Evolutionary conservation across 2,329 filamentous ascomycete genomes (phyloP).

Genomic region (Chaetomiaceae sp.): DNA sequence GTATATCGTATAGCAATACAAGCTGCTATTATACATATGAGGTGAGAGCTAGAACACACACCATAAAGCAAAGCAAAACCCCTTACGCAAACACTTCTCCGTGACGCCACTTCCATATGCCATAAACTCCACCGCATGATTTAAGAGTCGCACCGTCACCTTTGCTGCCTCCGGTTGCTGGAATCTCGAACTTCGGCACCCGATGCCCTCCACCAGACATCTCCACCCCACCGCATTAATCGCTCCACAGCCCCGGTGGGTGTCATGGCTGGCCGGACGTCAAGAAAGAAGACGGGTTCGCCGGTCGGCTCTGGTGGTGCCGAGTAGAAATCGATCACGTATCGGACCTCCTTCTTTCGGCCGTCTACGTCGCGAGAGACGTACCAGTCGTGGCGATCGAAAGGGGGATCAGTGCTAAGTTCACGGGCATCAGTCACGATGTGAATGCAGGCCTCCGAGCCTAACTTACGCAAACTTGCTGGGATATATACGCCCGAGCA

Average conservation of each 20-base stretch:
- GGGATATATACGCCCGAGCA: slow-evolving; percentile 75
- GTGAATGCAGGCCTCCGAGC: too few relatives aligned
- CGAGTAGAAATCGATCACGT: slow-evolving; percentile 96
- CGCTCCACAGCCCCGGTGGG: slow-evolving; percentile 78
- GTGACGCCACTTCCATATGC: slow-evolving; percentile 5
- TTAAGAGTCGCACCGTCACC: not conserved
- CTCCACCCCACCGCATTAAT: slow-evolving; percentile 81
- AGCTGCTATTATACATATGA: not conserved
- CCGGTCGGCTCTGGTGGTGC: slow-evolving; percentile 76
- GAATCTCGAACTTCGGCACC: slow-evolving; percentile 60
- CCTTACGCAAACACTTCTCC: not conserved
- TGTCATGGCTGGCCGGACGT: slow-evolving; percentile 84
- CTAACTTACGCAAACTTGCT: slow-evolving; percentile 67
- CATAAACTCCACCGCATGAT: not conserved
- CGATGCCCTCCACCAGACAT: slow-evolving; percentile 88
- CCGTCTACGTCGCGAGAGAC: slow-evolving; percentile 70
- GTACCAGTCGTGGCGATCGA: slow-evolving; percentile 97
- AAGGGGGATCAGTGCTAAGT: slow-evolving; percentile 71
- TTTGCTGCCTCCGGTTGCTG: slow-evolving; percentile 8
- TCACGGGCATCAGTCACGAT: slow-evolving; percentile 5
- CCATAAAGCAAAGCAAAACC: not conserved
- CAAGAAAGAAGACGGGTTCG: slow-evolving; percentile 92
- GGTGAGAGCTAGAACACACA: slow-evolving; percentile 9
- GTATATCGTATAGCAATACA: not conserved
- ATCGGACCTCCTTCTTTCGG: slow-evolving; percentile 71